Conservation (phyloP, 208 protist species). For the Wallacemonas sp. region DNA sequence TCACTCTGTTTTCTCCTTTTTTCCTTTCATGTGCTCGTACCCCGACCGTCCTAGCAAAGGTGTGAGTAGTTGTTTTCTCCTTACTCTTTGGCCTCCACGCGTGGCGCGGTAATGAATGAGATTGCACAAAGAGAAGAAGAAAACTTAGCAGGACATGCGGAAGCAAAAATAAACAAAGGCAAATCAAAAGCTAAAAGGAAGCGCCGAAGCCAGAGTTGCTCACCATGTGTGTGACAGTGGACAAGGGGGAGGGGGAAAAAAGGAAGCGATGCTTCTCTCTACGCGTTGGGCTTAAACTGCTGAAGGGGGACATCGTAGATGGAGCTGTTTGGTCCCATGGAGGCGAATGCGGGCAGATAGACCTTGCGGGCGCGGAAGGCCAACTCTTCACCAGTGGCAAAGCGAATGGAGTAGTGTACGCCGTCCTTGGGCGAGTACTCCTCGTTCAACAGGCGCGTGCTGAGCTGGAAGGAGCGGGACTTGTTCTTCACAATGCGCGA, state of each 20-base stretch:
- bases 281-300: constrained; percentile 12
- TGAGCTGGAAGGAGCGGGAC: constrained; percentile 36
- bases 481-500: constrained; percentile 20
- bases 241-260: not conserved
- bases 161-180: not conserved
- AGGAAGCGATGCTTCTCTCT: not conserved
- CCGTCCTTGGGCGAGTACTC: constrained; percentile 34
- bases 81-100: no score
- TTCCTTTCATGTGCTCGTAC: not conserved
- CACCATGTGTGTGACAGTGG: not conserved
- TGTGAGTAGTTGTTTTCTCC: no score
- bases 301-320: constrained; percentile 14
- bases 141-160: not conserved
- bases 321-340: constrained; percentile 17
- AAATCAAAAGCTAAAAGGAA: not conserved
- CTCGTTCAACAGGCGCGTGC: constrained; percentile 37
- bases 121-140: constrained; percentile 14
- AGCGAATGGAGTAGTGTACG: constrained; percentile 30
- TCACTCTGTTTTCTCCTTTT: not conserved
- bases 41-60: not conserved
- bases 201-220: not conserved
- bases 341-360: constrained; percentile 36
- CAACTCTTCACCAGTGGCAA: constrained; percentile 39
- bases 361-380: constrained; percentile 40
- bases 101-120: no score